Evolutionary conservation across 2,329 filamentous ascomycete genomes (phyloP).

Genomic region (Trichoderma semiorbis): DNA sequence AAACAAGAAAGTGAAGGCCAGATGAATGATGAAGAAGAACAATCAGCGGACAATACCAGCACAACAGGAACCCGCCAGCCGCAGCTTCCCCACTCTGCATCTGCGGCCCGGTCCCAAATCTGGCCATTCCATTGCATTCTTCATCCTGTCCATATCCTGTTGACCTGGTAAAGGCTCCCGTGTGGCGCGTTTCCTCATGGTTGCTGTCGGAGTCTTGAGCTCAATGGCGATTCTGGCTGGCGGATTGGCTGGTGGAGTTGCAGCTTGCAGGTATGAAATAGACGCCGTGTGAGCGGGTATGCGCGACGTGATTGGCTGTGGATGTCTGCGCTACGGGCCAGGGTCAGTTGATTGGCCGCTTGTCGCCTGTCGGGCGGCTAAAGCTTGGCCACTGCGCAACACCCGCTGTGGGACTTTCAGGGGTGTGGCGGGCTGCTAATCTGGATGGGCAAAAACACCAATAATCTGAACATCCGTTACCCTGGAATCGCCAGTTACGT

Average conservation of each 20-base stretch:
- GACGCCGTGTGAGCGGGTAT: conserved; percentile 33
- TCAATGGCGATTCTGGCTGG: conserved; percentile 5
- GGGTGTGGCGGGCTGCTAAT: background rate
- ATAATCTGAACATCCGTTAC: background rate
- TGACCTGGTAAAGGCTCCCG: conserved; percentile 5
- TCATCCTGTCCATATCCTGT: background rate
- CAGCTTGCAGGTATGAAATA: conserved; percentile 26
- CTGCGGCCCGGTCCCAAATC: background rate
- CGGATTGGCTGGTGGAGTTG: conserved; percentile 15
- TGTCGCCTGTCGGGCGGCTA: conserved; percentile 21
- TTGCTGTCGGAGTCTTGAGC: conserved; percentile 1
- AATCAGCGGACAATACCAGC: conserved; percentile 20
- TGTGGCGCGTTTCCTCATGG: conserved; percentile 10
- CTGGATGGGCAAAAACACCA: background rate
- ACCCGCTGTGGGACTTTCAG: conserved; percentile 11
- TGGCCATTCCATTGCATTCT: background rate
- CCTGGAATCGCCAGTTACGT: background rate
- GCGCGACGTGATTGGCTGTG: conserved; percentile 27
- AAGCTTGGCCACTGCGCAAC: conserved; percentile 9
- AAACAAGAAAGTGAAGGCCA: background rate
- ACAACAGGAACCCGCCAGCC: background rate
- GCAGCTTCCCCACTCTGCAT: background rate
- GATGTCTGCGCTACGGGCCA: conserved; percentile 28
- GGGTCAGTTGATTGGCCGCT: conserved; percentile 28
- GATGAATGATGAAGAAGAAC: conserved; percentile 15